Base-by-base conservation (phyloP, 2,329 filamentous ascomycete species). In the Pleurostoma richardsiae region DNA sequence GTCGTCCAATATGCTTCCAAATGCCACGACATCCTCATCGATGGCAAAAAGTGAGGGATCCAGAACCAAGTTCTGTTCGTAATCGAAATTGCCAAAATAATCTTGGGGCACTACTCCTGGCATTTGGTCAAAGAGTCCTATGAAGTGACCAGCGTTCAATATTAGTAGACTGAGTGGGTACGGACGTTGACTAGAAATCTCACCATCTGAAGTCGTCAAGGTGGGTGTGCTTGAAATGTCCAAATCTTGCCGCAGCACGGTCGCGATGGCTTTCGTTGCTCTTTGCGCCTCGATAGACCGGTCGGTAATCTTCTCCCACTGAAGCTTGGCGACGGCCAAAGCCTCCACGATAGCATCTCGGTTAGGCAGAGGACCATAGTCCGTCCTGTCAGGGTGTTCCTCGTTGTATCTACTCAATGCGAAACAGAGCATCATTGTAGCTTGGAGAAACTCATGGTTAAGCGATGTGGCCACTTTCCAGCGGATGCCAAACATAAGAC, bases 371-470 rank as follows among this genome's bases (percentile, higher is more conserved):
- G 33, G 8, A 8, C 8, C 8, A 8, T 8, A 36, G 33, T 36
- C n/a, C 33, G 8, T n/a, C 8, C 8, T n/a, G 8, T 36, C 33
- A n/a, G n/a, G 8, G 8, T 36, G 33, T 36, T 36, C 8, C 8
- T 36, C n/a, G n/a, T n/a, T n/a, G 8, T 8, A n/a, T 36, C 33
- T 36, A n/a, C 33, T 36, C 33, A 36, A 36, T 36, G 33, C 33
- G n/a, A 36, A 36, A 30, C 42, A 44, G 6, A 48, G 30, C 3
- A 45, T 44, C 42, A 48, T 45, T 6, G 46, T 39, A 1, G 46
- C 46, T 10, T 41, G 43, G 5, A 48, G 31, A 28, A 48, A 48
- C 5, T 48, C 36, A 26, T 48, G 46, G n/a, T 44, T 49, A 40
- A 49, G 31, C 26, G 44, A 42, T 10, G 43, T 41, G 4, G 47